Evolutionary conservation across 2,329 filamentous ascomycete species (phyloP).

Genomic region (Fusarium virguliforme): DNA sequence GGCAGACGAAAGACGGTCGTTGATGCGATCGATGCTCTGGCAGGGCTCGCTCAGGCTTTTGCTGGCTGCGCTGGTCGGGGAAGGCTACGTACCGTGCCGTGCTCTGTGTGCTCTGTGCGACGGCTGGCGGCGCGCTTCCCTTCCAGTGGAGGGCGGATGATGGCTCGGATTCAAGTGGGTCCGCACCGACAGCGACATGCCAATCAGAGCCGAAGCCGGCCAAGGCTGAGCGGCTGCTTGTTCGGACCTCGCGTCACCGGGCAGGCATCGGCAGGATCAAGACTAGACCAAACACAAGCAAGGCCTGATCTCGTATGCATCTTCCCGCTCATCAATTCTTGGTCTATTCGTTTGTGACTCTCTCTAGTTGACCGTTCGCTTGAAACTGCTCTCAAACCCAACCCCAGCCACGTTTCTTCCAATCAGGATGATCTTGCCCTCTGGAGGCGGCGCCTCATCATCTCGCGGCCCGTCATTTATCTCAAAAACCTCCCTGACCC

Average conservation of each 20-base stretch:
- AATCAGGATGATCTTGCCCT: conserved; percentile 76
- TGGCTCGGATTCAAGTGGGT: conserved; percentile 60
- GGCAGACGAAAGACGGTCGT: conserved; percentile 47
- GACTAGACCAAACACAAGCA: conserved; percentile 11
- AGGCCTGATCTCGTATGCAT: neutral
- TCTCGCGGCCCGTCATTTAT: conserved; percentile 76
- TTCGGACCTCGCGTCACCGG: conserved; percentile 16
- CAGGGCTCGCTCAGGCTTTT: conserved; percentile 46
- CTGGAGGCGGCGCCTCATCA: conserved; percentile 49
- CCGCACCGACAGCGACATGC: conserved; percentile 55
- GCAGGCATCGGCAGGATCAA: neutral
- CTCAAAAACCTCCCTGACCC: conserved; percentile 94
- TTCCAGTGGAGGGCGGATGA: conserved; percentile 30
- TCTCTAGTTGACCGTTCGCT: conserved; percentile 46
- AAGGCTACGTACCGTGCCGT: conserved; percentile 44
- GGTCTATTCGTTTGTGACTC: conserved; percentile 15
- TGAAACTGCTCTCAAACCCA: conserved; percentile 67
- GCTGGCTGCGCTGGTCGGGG: conserved; percentile 44
- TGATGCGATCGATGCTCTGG: conserved; percentile 40
- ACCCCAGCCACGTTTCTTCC: conserved; percentile 69
- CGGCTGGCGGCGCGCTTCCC: conserved; percentile 40
- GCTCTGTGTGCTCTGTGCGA: conserved; percentile 13
- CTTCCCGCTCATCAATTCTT: conserved; percentile 3
- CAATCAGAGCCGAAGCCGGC: conserved; percentile 49
- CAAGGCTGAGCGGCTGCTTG: conserved; percentile 45